phyloP scores from a whole-genome alignment of 306 rosid species.

The Lathyrus sativus region DNA sequence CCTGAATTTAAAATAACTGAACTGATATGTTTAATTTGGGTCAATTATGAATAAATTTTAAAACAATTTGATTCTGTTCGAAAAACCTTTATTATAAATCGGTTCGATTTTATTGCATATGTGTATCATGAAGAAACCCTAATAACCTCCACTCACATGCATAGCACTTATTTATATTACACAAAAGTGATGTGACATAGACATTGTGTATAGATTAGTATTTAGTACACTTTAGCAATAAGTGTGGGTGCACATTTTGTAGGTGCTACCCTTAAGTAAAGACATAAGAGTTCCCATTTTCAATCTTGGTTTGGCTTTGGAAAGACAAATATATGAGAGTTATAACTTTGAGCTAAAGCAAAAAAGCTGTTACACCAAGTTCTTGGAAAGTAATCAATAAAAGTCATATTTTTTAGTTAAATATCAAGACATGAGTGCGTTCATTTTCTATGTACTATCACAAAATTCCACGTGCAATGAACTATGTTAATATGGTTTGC shows the following conservation, averaged over 20 bases:
- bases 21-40: no score
- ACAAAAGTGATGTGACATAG: background rate
- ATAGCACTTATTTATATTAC: background rate
- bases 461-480: conserved; percentile 53
- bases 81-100: no score
- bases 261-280: conserved; percentile 1
- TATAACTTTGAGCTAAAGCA: conserved; percentile 30
- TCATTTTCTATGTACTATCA: conserved; percentile 34
- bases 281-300: background rate
- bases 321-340: conserved; percentile 9
- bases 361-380: conserved; percentile 32
- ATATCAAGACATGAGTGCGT: conserved; percentile 28
- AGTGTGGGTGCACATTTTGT: conserved; percentile 10
- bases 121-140: no score
- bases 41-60: no score
- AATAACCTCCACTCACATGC: background rate
- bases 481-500: conserved; percentile 14
- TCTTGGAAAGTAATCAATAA: conserved; percentile 38
- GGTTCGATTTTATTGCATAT: no score
- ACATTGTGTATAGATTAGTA: background rate
- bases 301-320: conserved; percentile 1
- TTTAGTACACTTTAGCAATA: background rate
- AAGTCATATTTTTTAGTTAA: conserved; percentile 16
- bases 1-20: no score
- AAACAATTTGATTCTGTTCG: no score